Evolutionary conservation across 495 filamentous ascomycete species (phyloP), one percentile per base, ranked within the genome.

Genomic region (Aspergillus cavernicola): DNA sequence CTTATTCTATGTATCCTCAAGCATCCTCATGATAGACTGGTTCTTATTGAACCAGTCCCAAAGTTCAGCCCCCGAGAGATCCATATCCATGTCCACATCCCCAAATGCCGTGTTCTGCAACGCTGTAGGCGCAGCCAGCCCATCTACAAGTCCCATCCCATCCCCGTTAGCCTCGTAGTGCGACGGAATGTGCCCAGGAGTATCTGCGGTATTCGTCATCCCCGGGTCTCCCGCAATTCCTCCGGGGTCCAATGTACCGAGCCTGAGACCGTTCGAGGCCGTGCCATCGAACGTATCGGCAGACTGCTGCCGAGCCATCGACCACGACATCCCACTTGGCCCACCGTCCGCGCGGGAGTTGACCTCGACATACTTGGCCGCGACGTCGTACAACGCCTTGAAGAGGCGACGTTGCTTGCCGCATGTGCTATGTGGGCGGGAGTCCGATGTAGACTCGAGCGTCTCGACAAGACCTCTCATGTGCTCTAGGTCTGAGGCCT

Each of bases 41-140:
- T 56, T 56, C 28, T 56, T 36, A 33, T 44, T 50, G 10, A 56
- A 56, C 53, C 53, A 56, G 31, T 59, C 57, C 53, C 57, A 55
- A n/a, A 55, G 52, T 26, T 55, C 29, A 38, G 37, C 48, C 8
- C 57, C 51, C 20, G 48, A 47, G 33, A 59, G 15, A 52, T 55
- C 46, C 52, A 52, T 52, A 40, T 52, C 46, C 52, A 59, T 20
- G 15, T 52, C 35, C 33, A 48, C 36, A 32, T 52, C 47, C 24
- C 24, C 36, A 41, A 49, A 37, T 35, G 26, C 50, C 15, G n/a
- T 35, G 24, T 43, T 35, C 48, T 11, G 28, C 4, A 42, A 40
- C 19, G 41, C 48, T 16, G 35, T 48, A 35, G 42, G 47, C 22
- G 22, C 39, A 10, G 23, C 39, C 15, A 36, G 29, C 45, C 32